Evolutionary conservation across 1,284 basidiomycete genomes (phyloP).

Genomic region (Sporisorium scitamineum): DNA sequence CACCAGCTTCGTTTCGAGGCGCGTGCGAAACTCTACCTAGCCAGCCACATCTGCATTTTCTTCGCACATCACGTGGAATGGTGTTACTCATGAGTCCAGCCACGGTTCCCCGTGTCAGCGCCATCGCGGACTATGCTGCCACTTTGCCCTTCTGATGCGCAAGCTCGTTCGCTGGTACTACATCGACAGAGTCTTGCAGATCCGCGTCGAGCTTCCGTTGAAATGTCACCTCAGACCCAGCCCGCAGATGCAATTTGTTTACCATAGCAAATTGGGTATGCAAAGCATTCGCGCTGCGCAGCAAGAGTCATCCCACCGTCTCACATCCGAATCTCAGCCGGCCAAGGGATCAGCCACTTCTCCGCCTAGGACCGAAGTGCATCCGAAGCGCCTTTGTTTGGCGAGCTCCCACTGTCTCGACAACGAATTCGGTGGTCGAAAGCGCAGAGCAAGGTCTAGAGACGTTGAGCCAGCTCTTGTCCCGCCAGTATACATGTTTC

Average conservation of each 20-base stretch:
- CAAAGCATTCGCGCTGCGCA: not conserved
- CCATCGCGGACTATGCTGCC: not conserved
- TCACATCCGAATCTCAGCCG: not conserved
- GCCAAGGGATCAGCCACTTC: not conserved
- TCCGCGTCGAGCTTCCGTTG: not conserved
- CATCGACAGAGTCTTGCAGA: not conserved
- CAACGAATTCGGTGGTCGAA: not conserved
- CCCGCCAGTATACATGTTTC: not conserved
- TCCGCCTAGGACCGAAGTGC: constrained; percentile 8
- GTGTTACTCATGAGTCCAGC: not conserved
- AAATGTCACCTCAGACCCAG: too few relatives aligned
- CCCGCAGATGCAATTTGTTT: not conserved
- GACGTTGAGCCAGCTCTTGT: not conserved
- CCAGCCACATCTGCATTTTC: not conserved
- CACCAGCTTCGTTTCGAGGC: not conserved
- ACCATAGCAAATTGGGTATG: not conserved
- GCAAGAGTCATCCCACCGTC: not conserved
- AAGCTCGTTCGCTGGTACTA: not conserved
- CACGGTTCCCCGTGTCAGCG: not conserved
- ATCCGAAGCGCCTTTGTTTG: not conserved
- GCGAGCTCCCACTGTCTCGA: not conserved
- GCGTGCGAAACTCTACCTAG: not conserved
- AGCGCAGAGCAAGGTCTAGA: not conserved
- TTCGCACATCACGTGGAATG: constrained; percentile 1
- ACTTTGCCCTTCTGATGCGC: not conserved